Evolutionary conservation across 2,329 filamentous ascomycete species (phyloP), one percentile per base, ranked within the genome.

Genomic region (Fusarium nurragi): DNA sequence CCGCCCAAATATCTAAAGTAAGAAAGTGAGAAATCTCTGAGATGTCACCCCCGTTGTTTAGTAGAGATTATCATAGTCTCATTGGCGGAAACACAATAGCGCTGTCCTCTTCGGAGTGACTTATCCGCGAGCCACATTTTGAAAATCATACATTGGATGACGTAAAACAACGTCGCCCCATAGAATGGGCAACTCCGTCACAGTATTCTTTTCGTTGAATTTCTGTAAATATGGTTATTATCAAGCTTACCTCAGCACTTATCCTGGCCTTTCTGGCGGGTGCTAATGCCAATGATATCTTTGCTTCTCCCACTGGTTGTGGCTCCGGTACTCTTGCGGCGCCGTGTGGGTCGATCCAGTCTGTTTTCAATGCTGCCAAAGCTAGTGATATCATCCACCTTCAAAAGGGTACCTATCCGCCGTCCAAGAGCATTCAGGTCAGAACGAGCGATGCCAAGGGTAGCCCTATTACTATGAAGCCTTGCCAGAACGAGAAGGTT

Each of bases 391-490:
- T 74, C 8, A 81, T 83, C 34, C 77, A 78, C 40, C 73, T 83
- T 5, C 78, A 78, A 9, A 79, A 80, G 10, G 80, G 81, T 50
- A 81, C 75, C n/a, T 83, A 83, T 71, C 71, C 75, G 37, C 79
- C 77, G 0, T 78, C 78, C 1, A 77, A 75, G 32, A 84, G 83
- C 68, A 81, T 84, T 41, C 79, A 83, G 64, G 76, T 84, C 69
- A 78, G 73, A 39, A 79, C 79, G 53, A 78, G 76, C 30, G 81
- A 81, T 23, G 80, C 76, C 1, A 63, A 73, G 14, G 72, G 75
- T 0, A 71, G 75, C 3, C 80, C 79, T 2, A 79, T 79, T 44
- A 80, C 78, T 0, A 67, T 84, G 26, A 73, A 74, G 14, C 74
- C 80, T 0, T 83, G 82, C 55, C 69, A 74, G 12, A 69, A 67